Percentiles rank a stretch among this genome's conserved stretches.
phyloP scores from a whole-genome alignment of 2,329 filamentous ascomycete species.

The Alternaria infectoria region DNA sequence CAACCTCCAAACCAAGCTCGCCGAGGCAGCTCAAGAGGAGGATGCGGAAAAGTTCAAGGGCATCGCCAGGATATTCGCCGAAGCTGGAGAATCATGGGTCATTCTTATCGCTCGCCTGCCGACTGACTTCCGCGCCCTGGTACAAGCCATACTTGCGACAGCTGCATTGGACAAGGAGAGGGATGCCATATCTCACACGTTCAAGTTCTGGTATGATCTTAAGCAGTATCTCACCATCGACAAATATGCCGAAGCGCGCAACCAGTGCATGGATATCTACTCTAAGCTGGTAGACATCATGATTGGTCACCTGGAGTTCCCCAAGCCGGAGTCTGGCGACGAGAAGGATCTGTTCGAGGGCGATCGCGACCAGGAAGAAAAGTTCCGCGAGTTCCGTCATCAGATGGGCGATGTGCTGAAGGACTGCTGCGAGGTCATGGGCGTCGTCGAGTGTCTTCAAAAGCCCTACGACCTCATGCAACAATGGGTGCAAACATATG shows the following conservation, averaged over 20 bases:
- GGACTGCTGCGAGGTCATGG: constrained; percentile 95
- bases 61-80: constrained; percentile 86
- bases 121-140: constrained; percentile 78
- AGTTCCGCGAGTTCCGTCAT: constrained; percentile 95
- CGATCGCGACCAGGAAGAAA: constrained; percentile 93
- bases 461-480: constrained; percentile 90
- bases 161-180: constrained; percentile 84
- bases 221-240: constrained; percentile 96
- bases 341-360: constrained; percentile 91
- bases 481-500: constrained; percentile 84
- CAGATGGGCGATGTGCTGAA: constrained; percentile 98
- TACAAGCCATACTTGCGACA: constrained; percentile 92
- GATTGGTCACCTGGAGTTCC: constrained; percentile 88
- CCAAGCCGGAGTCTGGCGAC: constrained; percentile 73
- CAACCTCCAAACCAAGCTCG: constrained; percentile 76
- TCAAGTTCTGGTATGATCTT: constrained; percentile 97
- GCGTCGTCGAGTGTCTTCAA: constrained; percentile 84
- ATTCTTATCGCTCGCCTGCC: constrained; percentile 88
- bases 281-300: constrained; percentile 91
- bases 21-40: constrained; percentile 75
- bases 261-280: constrained; percentile 80
- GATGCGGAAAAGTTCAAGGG: constrained; percentile 87
- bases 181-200: constrained; percentile 92
- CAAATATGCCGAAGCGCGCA: constrained; percentile 80
- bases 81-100: constrained; percentile 94